A percentile compares a stretch with the other conserved stretches of the same genome.
Conservation (phyloP, 2,329 filamentous ascomycete species). For the Colletotrichum sp. region DNA sequence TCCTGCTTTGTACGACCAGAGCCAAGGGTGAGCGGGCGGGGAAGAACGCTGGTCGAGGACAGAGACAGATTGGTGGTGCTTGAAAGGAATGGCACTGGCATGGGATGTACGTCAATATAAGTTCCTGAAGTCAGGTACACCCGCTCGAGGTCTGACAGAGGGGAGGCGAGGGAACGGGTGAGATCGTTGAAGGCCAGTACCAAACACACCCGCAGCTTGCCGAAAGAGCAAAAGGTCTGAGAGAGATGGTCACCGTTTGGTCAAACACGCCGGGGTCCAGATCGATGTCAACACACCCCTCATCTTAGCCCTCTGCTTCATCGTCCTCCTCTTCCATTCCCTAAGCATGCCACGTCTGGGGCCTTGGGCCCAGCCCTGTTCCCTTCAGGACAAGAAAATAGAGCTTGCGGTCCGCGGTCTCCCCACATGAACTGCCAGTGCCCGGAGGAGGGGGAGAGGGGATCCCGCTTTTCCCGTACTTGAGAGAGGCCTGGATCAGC, state of each 20-base stretch:
- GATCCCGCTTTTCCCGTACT: conserved; percentile 3
- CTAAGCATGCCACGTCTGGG: background rate
- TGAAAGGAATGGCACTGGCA: conserved; percentile 12
- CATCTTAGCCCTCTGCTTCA: conserved; percentile 9
- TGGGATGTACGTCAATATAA: conserved; percentile 22
- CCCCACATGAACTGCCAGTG: background rate
- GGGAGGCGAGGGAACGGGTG: conserved; percentile 11
- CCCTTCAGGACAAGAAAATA: conserved; percentile 1
- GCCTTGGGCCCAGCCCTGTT: conserved; percentile 1
- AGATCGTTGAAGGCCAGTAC: background rate
- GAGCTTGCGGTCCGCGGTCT: background rate
- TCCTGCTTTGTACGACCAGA: background rate
- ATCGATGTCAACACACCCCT: conserved; percentile 10
- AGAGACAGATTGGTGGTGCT: background rate
- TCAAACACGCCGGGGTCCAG: conserved; percentile 6
- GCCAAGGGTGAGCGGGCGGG: background rate
- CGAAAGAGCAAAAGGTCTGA: background rate
- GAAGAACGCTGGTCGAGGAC: background rate
- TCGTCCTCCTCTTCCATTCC: conserved; percentile 10
- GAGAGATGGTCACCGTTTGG: background rate
- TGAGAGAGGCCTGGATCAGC: background rate
- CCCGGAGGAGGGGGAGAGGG: background rate
- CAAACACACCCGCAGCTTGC: background rate
- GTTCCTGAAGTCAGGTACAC: conserved; percentile 20
- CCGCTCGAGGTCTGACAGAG: conserved; percentile 1